phyloP scores from a whole-genome alignment of 257 asterid species.

The Leptodermis oblonga region DNA sequence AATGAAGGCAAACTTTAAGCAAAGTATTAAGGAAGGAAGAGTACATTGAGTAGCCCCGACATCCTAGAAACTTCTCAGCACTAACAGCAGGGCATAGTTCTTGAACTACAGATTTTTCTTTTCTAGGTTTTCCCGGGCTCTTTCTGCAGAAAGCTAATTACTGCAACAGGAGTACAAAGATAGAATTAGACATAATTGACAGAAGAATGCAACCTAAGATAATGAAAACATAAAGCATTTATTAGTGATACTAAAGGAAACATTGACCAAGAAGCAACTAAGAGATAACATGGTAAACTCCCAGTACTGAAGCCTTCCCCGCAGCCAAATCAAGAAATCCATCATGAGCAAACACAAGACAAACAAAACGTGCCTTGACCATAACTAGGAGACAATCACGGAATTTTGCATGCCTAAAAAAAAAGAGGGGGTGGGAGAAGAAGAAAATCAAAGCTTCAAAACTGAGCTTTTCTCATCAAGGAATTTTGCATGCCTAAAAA shows the following conservation, averaged over 20 bases:
- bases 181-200: slow-evolving; percentile 2
- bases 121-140: background rate
- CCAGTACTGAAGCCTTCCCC: background rate
- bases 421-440: too few relatives aligned
- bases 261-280: background rate
- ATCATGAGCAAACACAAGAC: background rate
- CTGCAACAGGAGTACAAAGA: background rate
- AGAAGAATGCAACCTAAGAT: background rate
- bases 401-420: too few relatives aligned
- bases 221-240: background rate
- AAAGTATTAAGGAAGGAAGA: background rate
- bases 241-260: background rate
- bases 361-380: background rate
- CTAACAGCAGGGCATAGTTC: slow-evolving; percentile 12
- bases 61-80: slow-evolving; percentile 14
- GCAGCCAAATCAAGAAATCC: slow-evolving; percentile 3
- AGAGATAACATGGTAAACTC: background rate
- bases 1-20: background rate
- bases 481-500: slow-evolving; percentile 4
- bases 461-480: background rate
- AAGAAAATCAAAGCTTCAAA: background rate
- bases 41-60: slow-evolving; percentile 23
- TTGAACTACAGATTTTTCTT: background rate
- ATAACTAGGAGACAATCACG: background rate
- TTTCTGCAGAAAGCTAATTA: background rate